Evolutionary conservation across 2,329 filamentous ascomycete species (phyloP).

Genomic region (Nemania diffusa): DNA sequence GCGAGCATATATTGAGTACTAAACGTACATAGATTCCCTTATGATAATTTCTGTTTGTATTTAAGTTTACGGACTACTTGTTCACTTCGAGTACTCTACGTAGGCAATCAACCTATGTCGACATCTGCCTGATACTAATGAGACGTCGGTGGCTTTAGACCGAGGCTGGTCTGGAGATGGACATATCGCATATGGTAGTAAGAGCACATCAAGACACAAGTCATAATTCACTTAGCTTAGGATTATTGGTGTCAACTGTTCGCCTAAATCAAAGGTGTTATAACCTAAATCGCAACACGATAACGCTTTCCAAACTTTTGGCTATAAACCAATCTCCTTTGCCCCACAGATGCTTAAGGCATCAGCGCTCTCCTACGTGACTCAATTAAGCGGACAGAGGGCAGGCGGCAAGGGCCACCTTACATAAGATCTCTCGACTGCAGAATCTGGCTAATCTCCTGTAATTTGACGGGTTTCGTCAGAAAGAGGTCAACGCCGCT

Average conservation of each 20-base stretch:
- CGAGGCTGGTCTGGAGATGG: neutral
- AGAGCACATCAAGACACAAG: neutral
- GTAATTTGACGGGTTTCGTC: conserved; percentile 58
- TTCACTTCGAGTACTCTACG: no score
- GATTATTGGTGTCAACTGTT: neutral
- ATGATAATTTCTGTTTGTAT: neutral
- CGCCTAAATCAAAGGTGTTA: neutral
- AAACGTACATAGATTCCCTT: conserved; percentile 28
- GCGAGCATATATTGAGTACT: conserved; percentile 5
- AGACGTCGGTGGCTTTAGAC: neutral
- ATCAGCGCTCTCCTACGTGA: neutral
- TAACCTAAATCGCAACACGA: neutral
- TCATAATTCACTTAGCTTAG: neutral
- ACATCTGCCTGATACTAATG: neutral
- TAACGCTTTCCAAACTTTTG: conserved; percentile 1
- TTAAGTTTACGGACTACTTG: neutral
- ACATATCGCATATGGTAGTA: neutral
- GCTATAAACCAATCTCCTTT: neutral
- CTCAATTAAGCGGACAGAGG: neutral
- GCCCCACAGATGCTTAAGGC: neutral
- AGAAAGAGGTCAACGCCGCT: conserved; percentile 59
- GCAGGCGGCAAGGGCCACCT: neutral
- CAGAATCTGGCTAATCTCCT: conserved; percentile 40
- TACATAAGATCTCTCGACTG: conserved; percentile 24
- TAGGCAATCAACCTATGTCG: neutral